These are phyloP conservation scores for Meredithiella fracta DNA, from an alignment of 2,329 filamentous ascomycete species.

Conservation along the genomic window DNA sequence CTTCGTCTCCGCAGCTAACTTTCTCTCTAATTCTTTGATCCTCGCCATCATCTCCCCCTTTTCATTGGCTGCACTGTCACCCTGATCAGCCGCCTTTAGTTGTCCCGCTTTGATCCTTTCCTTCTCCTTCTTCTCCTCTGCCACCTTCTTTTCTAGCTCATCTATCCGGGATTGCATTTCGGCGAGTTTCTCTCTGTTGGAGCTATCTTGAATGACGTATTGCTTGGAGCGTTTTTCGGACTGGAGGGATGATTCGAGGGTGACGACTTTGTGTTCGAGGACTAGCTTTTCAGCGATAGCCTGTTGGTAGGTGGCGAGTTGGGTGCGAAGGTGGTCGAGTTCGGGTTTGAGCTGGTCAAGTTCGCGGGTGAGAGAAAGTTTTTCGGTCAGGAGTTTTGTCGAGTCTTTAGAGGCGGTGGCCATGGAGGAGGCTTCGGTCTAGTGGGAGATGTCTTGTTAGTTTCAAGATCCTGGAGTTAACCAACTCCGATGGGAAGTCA, in stretches of 20 bases:
- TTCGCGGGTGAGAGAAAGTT: constrained; percentile 36
- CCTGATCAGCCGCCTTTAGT: constrained; percentile 6
- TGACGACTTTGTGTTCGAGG: constrained; percentile 60
- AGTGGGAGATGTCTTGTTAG: not conserved
- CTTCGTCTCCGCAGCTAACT: constrained; percentile 25
- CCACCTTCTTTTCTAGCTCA: constrained; percentile 23
- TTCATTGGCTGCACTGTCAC: not conserved
- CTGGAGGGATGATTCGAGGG: constrained; percentile 65
- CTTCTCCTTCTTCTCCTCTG: constrained; percentile 28
- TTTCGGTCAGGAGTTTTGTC: constrained; percentile 47
- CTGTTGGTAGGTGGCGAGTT: constrained; percentile 44
- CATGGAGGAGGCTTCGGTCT: constrained; percentile 58
- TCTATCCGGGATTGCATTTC: constrained; percentile 25
- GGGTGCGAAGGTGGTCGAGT: constrained; percentile 37
- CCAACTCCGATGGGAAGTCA: not conserved
- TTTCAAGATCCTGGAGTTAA: not conserved
- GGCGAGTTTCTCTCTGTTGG: constrained; percentile 26
- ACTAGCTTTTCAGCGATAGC: constrained; percentile 64
- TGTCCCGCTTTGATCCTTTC: constrained; percentile 27
- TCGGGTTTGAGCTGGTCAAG: constrained; percentile 37
- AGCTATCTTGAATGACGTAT: constrained; percentile 19
- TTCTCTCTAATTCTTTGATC: constrained; percentile 19
- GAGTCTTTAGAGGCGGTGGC: constrained; percentile 52
- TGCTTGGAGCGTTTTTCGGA: constrained; percentile 43
- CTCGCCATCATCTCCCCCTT: constrained; percentile 8